Conservation (phyloP, 495 filamentous ascomycete species). For the Trichocladium antarcticum region DNA sequence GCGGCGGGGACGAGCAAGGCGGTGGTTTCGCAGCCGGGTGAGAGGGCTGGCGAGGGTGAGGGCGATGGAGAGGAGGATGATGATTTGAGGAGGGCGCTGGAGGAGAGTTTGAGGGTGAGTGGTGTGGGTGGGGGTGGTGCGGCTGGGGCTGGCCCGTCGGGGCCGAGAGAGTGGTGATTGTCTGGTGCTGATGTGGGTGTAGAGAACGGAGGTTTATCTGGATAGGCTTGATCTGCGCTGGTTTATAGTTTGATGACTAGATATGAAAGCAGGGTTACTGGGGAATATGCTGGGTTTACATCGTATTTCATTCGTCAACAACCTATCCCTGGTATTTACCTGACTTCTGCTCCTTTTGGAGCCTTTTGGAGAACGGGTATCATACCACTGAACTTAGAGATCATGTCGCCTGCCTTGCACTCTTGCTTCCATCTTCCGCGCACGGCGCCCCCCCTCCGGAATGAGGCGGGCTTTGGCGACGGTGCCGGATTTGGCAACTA, state of each 20-base stretch:
- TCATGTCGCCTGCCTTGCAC: too few relatives aligned
- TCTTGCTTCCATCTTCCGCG: background rate
- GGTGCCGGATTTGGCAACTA: conserved; percentile 5
- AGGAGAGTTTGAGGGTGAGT: conserved; percentile 36
- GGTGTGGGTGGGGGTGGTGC: conserved; percentile 5
- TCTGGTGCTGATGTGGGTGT: background rate
- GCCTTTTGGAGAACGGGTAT: too few relatives aligned
- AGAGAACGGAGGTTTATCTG: background rate
- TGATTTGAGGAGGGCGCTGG: conserved; percentile 36
- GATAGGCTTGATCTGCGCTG: too few relatives aligned
- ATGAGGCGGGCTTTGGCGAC: background rate
- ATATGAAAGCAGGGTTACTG: too few relatives aligned
- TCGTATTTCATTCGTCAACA: background rate
- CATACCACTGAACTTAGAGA: too few relatives aligned
- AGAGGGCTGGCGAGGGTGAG: conserved; percentile 3
- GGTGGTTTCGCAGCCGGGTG: background rate
- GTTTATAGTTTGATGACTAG: too few relatives aligned
- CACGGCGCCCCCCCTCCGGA: too few relatives aligned
- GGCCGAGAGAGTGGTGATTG: background rate
- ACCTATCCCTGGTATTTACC: background rate
- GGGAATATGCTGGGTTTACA: too few relatives aligned
- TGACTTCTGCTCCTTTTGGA: too few relatives aligned
- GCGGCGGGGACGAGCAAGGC: conserved; percentile 8
- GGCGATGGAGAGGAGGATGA: conserved; percentile 32
- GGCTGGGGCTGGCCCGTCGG: background rate